Conservation (phyloP, 768 basidiomycete species). For the Lactifluus subvellereus region DNA sequence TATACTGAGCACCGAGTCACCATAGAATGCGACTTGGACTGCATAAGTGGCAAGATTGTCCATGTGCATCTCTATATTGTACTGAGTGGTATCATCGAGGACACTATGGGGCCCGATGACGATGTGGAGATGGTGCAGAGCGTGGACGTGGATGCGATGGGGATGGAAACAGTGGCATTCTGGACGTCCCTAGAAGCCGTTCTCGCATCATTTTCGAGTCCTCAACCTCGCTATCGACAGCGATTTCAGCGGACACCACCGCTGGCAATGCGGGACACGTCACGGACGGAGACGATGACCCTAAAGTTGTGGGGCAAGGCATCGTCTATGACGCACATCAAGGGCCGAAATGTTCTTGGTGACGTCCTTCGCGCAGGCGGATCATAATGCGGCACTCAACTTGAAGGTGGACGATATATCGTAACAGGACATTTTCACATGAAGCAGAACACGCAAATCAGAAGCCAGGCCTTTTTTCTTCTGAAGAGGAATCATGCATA, state of each 20-base stretch:
- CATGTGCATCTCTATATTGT: not conserved
- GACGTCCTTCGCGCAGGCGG: conserved; percentile 5
- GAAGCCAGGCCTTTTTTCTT: not conserved
- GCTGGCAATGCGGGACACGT: not conserved
- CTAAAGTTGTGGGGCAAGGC: conserved; percentile 6
- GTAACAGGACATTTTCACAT: conserved; percentile 11
- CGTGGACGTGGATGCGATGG: not conserved
- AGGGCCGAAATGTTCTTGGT: not conserved
- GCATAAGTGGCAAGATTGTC: no score
- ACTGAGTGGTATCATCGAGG: no score
- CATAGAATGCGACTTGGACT: no score
- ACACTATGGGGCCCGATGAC: not conserved
- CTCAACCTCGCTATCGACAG: not conserved
- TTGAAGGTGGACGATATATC: conserved; percentile 14
- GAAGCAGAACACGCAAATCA: not conserved
- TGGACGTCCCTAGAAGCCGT: conserved; percentile 18
- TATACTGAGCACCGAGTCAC: no score
- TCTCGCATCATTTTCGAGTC: conserved; percentile 1
- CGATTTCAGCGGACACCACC: not conserved
- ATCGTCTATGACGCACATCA: not conserved
- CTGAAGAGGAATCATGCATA: no score
- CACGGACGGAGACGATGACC: not conserved
- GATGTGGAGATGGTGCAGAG: not conserved
- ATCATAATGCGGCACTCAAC: not conserved
- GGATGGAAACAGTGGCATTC: conserved; percentile 8